Evolutionary conservation across 257 asterid species (phyloP).

Genomic region (Solanum ossicruentum): DNA sequence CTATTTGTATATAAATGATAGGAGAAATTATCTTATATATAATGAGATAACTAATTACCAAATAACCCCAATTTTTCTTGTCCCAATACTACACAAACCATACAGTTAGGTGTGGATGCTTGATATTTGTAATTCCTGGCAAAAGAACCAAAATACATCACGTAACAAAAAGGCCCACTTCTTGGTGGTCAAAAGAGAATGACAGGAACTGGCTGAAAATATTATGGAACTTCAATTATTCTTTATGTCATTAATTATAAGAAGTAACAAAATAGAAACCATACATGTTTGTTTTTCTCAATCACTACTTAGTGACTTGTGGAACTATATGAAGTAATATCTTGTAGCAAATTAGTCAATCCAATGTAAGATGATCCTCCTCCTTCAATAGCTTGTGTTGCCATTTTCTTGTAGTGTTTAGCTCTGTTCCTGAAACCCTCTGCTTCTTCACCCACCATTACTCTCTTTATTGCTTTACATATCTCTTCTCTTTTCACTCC

Average conservation of each 20-base stretch:
- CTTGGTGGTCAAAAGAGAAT: too few relatives aligned
- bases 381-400: conserved; percentile 24
- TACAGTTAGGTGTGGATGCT: too few relatives aligned
- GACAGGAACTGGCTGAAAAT: too few relatives aligned
- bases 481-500: conserved; percentile 9
- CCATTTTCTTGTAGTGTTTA: conserved; percentile 11
- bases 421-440: conserved; percentile 29
- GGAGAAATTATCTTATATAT: too few relatives aligned
- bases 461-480: conserved; percentile 1
- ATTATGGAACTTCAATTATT: too few relatives aligned
- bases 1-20: too few relatives aligned
- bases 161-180: too few relatives aligned
- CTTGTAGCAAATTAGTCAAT: conserved; percentile 18
- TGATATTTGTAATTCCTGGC: too few relatives aligned
- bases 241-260: not conserved
- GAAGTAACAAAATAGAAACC: not conserved
- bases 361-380: conserved; percentile 37
- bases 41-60: too few relatives aligned
- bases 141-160: too few relatives aligned
- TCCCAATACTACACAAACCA: too few relatives aligned
- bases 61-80: too few relatives aligned
- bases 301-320: not conserved
- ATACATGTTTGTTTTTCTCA: not conserved
- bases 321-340: conserved; percentile 7
- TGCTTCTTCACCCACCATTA: conserved; percentile 20